Conservation (phyloP, 192 early-diverging fungal genomes). For the Backusella parvicylindrica region DNA sequence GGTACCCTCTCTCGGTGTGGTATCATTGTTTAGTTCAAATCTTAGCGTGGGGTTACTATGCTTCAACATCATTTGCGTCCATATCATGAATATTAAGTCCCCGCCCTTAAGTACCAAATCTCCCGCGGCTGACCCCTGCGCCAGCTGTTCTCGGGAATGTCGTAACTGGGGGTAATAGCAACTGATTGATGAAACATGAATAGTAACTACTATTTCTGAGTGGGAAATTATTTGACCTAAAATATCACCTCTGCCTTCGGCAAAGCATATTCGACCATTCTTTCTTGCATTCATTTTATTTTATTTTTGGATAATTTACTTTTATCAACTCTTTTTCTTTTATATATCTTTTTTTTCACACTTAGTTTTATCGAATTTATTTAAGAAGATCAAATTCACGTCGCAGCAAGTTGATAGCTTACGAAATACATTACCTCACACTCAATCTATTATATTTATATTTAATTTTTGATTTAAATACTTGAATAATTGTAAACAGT, state of each 20-base stretch:
- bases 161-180: not conserved
- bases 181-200: not conserved
- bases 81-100: not conserved
- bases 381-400: not conserved
- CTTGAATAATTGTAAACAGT: not conserved
- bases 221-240: slow-evolving; percentile 1
- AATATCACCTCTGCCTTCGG: not conserved
- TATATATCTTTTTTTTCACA: not conserved
- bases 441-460: not conserved
- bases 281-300: not conserved
- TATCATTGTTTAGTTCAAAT: not conserved
- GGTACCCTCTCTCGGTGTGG: not conserved
- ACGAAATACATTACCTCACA: not conserved
- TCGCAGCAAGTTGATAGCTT: not conserved
- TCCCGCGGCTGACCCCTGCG: not conserved
- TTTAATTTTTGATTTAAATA: not conserved
- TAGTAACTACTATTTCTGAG: not conserved
- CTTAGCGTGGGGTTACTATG: not conserved
- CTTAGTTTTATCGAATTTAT: not conserved
- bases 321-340: not conserved
- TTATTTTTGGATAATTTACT: not conserved
- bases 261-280: not conserved
- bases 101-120: not conserved
- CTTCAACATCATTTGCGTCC: not conserved
- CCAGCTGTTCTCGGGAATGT: not conserved